Percentiles rank a stretch among this genome's conserved stretches.
Conservation (phyloP, 1,284 basidiomycete genomes). For the Porogramme epimiltina region DNA sequence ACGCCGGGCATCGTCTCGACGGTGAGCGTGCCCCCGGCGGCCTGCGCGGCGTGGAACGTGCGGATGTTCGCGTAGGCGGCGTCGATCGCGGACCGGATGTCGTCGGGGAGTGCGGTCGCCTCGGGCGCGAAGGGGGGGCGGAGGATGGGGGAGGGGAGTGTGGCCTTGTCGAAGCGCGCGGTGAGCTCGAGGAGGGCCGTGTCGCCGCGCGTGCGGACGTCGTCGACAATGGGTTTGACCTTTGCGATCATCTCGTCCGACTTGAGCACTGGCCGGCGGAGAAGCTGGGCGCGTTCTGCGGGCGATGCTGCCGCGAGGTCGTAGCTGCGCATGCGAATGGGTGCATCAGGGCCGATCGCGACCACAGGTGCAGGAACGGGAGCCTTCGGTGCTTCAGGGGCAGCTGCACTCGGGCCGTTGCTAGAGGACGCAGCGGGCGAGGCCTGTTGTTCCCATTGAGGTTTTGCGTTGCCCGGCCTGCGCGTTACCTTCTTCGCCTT, state of each 20-base stretch:
- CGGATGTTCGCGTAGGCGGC: slow-evolving; percentile 91
- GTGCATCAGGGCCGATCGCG: slow-evolving; percentile 29
- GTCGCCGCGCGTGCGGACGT: slow-evolving; percentile 86
- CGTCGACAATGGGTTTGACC: slow-evolving; percentile 93
- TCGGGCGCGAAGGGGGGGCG: slow-evolving; percentile 68
- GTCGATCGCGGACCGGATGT: slow-evolving; percentile 86
- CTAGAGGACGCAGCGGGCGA: slow-evolving; percentile 23
- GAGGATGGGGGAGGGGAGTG: slow-evolving; percentile 63
- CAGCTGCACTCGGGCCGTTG: slow-evolving; percentile 28
- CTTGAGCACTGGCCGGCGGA: slow-evolving; percentile 90
- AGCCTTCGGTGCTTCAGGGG: slow-evolving; percentile 4
- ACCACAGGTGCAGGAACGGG: slow-evolving; percentile 28
- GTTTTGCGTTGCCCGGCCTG: slow-evolving; percentile 92
- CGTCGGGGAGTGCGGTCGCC: slow-evolving; percentile 58
- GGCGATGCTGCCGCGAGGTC: slow-evolving; percentile 57
- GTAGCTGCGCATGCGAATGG: slow-evolving; percentile 79
- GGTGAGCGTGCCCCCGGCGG: slow-evolving; percentile 68
- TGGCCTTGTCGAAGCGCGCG: slow-evolving; percentile 88
- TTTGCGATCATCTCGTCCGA: slow-evolving; percentile 95
- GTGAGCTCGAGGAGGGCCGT: slow-evolving; percentile 87
- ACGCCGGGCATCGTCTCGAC: slow-evolving; percentile 99
- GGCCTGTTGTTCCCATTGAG: slow-evolving; percentile 62
- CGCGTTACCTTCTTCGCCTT: slow-evolving; percentile 91
- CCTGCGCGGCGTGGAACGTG: slow-evolving; percentile 89
- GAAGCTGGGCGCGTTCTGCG: slow-evolving; percentile 67